Conservation (phyloP, 2,329 filamentous ascomycete species). For the Aureobasidium lini region DNA sequence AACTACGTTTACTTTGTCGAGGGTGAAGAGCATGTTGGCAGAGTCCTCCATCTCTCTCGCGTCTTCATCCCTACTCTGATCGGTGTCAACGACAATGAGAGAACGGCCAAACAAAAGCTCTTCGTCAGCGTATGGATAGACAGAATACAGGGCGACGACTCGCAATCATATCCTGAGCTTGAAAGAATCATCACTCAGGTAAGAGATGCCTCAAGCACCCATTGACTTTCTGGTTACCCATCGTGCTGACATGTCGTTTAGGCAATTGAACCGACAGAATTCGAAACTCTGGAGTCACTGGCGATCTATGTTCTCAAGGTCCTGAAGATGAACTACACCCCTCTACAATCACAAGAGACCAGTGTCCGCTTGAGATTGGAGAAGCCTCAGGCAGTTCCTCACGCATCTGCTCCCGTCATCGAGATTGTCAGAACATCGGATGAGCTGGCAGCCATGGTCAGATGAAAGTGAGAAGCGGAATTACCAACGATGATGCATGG, state of each 20-base stretch:
- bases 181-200: slow-evolving; percentile 59
- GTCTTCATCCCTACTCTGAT: slow-evolving; percentile 61
- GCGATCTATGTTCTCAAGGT: slow-evolving; percentile 38
- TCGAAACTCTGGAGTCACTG: slow-evolving; percentile 42
- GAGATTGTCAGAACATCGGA: slow-evolving; percentile 40
- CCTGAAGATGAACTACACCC: slow-evolving; percentile 23
- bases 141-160: slow-evolving; percentile 30
- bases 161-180: slow-evolving; percentile 48
- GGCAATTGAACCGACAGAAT: slow-evolving; percentile 36
- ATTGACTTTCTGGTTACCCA: neutral
- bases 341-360: slow-evolving; percentile 25
- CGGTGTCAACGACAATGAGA: slow-evolving; percentile 66
- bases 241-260: slow-evolving; percentile 18
- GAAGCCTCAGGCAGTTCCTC: slow-evolving; percentile 66
- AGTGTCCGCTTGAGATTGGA: slow-evolving; percentile 55
- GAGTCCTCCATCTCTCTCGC: slow-evolving; percentile 45
- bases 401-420: slow-evolving; percentile 63
- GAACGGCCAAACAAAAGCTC: slow-evolving; percentile 57
- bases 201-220: slow-evolving; percentile 20
- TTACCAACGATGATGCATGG: no score
- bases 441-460: slow-evolving; percentile 7
- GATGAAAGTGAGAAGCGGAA: neutral
- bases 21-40: slow-evolving; percentile 18
- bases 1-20: slow-evolving; percentile 36
- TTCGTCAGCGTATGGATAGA: slow-evolving; percentile 58